Evolutionary conservation across 148 eudicot genomes (phyloP).

Genomic region (Tetragonia tetragonoides): DNA sequence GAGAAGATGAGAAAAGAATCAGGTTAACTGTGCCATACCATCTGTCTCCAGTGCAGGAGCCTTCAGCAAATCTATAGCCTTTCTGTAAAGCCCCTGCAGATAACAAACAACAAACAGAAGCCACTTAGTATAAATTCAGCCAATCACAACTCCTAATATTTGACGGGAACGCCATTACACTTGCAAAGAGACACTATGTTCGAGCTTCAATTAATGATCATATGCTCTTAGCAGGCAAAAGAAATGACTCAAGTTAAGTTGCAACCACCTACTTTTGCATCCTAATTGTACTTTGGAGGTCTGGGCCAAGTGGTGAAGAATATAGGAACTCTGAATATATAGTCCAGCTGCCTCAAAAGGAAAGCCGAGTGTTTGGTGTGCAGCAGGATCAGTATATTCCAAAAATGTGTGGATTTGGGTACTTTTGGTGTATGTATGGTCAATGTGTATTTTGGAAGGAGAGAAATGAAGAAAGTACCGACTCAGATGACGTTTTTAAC

Average conservation of each 20-base stretch:
- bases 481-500: too few relatives aligned
- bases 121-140: not conserved
- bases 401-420: too few relatives aligned
- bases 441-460: too few relatives aligned
- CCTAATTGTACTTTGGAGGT: too few relatives aligned
- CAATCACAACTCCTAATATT: not conserved
- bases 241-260: not conserved
- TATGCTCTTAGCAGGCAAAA: not conserved
- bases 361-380: too few relatives aligned
- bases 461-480: too few relatives aligned
- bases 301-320: too few relatives aligned
- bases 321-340: too few relatives aligned
- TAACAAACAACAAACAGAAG: not conserved
- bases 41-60: constrained; percentile 65
- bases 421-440: too few relatives aligned
- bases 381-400: too few relatives aligned
- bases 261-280: not conserved
- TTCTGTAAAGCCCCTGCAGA: constrained; percentile 82
- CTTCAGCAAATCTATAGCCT: constrained; percentile 77
- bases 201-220: not conserved
- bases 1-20: not conserved
- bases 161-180: not conserved
- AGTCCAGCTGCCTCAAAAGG: too few relatives aligned
- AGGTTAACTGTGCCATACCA: constrained; percentile 35
- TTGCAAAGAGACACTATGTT: too few relatives aligned